phyloP scores from a whole-genome alignment of 2,329 filamentous ascomycete genomes.

The Colletotrichum sidae region DNA sequence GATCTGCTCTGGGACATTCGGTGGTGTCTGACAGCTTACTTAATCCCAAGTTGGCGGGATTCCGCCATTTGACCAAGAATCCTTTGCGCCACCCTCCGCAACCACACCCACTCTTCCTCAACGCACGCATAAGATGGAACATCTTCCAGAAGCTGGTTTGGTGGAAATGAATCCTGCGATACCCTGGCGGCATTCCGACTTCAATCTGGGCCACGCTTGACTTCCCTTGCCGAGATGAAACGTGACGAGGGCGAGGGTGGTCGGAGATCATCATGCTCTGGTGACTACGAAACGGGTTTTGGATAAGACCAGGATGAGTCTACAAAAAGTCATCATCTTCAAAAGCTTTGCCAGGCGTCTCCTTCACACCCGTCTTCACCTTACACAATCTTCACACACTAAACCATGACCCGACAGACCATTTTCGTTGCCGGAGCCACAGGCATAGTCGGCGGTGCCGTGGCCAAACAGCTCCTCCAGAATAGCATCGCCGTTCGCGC shows the following conservation, averaged over 20 bases:
- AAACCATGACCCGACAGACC: conserved; percentile 5
- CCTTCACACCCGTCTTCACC: too few relatives aligned
- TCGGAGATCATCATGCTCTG: too few relatives aligned
- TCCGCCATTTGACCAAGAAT: conserved; percentile 17
- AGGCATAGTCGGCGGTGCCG: conserved; percentile 52
- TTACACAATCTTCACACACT: background rate
- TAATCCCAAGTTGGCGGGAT: conserved; percentile 25
- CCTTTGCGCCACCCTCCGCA: background rate
- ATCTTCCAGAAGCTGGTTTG: background rate
- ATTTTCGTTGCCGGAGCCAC: conserved; percentile 55
- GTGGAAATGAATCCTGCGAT: too few relatives aligned
- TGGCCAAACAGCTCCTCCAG: conserved; percentile 49
- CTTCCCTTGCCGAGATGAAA: too few relatives aligned
- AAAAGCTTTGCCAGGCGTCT: too few relatives aligned
- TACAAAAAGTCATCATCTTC: too few relatives aligned
- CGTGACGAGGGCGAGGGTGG: too few relatives aligned
- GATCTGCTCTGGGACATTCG: background rate
- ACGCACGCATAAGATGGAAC: background rate
- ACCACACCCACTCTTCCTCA: background rate
- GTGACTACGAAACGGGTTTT: too few relatives aligned
- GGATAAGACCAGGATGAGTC: background rate
- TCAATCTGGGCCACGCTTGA: too few relatives aligned
- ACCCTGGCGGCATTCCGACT: too few relatives aligned
- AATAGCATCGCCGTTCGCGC: conserved; percentile 44
- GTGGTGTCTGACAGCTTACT: conserved; percentile 12